Evolutionary conservation across 805 yeast species (phyloP), one percentile per base, ranked within the genome.

Genomic region (Zygoascus bituminiphila): DNA sequence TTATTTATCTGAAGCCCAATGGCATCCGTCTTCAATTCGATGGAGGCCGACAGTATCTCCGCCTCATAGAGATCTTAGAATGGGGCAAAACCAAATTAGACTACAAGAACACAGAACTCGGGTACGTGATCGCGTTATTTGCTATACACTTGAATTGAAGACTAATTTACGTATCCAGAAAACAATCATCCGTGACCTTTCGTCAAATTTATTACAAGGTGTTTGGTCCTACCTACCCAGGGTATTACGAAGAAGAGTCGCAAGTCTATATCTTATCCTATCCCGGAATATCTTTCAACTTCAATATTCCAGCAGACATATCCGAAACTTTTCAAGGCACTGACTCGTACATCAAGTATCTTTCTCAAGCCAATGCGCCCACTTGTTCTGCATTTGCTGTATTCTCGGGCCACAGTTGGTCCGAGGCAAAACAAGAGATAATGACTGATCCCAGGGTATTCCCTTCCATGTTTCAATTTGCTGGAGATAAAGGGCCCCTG

Each of bases 211-310:
- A 79, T 61, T 75, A 75, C 57, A 74, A 71, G 59, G 65, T 72
- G 3, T 77, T 79, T 59, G 85, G 85, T 0, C 84, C 84, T 1
- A 78, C 84, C 0, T 77, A 75, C 52, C 81, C 83, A 1, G 84
- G 84, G 0, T 55, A 51, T 20, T 57, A 69, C 20, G 65, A 68
- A 45, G 44, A 51, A 1, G 52, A 52, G 5, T 48, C 59, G 20
- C 49, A 54, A 14, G 52, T 59, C 21, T 79, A 78, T 54, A 61
- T 70, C 10, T 64, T 79, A 35, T 73, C 78, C 17, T 79, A 79
- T 54, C 77, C 79, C 1, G 85, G 85, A 0, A 67, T 79, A 2
- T 67, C 77, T 1, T 79, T 79, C 61, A 68, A 68, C 46, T 79
- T 79, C 56, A 57, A 58, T 17, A 37, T 62, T n/a, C 52, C 60